Evolutionary conservation across 2,329 filamentous ascomycete species (phyloP).

Genomic region (Paraphaeosphaeria sporulosa): DNA sequence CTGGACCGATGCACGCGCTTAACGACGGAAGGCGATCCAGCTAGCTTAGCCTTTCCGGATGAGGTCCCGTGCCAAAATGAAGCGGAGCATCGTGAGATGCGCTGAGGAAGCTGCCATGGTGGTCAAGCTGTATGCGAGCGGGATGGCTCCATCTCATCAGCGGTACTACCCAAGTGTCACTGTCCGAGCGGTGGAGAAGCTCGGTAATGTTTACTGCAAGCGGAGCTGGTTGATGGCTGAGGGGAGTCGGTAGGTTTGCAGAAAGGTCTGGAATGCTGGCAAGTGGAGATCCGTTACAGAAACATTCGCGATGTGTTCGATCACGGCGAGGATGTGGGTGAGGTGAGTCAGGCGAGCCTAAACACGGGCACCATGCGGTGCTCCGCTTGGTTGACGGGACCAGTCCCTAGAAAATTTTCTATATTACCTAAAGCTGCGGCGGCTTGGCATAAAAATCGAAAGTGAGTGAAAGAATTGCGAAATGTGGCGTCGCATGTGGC

Average conservation of each 20-base stretch:
- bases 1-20: constrained; percentile 12
- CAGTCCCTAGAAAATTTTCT: constrained; percentile 34
- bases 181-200: constrained; percentile 15
- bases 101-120: constrained; percentile 10
- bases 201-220: constrained; percentile 16
- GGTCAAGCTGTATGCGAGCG: background rate
- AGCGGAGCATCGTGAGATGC: constrained; percentile 37
- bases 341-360: constrained; percentile 33
- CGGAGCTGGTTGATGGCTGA: constrained; percentile 27
- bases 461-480: constrained; percentile 14
- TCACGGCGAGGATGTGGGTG: constrained; percentile 26
- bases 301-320: constrained; percentile 21
- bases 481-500: constrained; percentile 21
- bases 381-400: constrained; percentile 26
- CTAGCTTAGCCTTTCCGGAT: constrained; percentile 12
- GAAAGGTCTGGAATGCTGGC: constrained; percentile 39
- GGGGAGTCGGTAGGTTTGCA: constrained; percentile 18
- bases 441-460: constrained; percentile 37
- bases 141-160: constrained; percentile 18
- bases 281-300: constrained; percentile 37
- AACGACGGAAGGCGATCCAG: constrained; percentile 16
- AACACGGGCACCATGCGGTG: constrained; percentile 15
- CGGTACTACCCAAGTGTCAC: constrained; percentile 11
- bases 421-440: constrained; percentile 35
- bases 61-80: constrained; percentile 20